Base-by-base conservation (phyloP, 768 basidiomycete species). In the Hygrophorus pudorinus region DNA sequence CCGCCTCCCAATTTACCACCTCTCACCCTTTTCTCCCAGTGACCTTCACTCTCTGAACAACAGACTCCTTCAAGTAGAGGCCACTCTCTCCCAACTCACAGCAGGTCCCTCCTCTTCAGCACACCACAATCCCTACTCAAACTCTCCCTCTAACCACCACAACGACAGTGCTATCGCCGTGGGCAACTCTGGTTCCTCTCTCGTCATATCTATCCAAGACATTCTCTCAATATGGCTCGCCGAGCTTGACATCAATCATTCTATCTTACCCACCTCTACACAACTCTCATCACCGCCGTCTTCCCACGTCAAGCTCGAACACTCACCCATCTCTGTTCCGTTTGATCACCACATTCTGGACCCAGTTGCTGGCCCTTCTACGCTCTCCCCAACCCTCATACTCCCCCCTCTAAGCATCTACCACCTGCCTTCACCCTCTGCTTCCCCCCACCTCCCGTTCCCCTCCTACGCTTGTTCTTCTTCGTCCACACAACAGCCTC, bases 31-130 rank as follows among this genome's bases (percentile, higher is more conserved):
- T 14, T 31, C 46, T 13, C 33, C 17, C 53, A 84, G 81, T 35
- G 87, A 90, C 59, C 67, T 90, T 1, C 86, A 89, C 55, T 85
- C 85, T 1, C 70, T 90, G 32, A 83, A 89, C 55, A 89, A 89
- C 59, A 76, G 86, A 10, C 69, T 88, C 21, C 75, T 82, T 21
- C 71, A 76, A 46, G 72, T 88, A 49, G 86, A 89, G 71, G 69
- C 13, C 63, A 65, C 50, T 56, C 57, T 14, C 58, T 59, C 6
- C 58, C 61, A 5, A 54, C 62, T 14, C 67, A 68, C 50, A 4
- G 56, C 64, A 33, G 70, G 69, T 7, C 61, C 65, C 48, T 56
- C 56, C 12, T 57, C 62, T 5, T 58, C 61, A 2, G 52, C 62
- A 8, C 67, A 67, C 48, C 59, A 67, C 55, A 24, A 9, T 33